Evolutionary conservation across 495 filamentous ascomycete genomes (phyloP), one percentile per base, ranked within the genome.

Genomic region (Beverwykella pulmonaria): DNA sequence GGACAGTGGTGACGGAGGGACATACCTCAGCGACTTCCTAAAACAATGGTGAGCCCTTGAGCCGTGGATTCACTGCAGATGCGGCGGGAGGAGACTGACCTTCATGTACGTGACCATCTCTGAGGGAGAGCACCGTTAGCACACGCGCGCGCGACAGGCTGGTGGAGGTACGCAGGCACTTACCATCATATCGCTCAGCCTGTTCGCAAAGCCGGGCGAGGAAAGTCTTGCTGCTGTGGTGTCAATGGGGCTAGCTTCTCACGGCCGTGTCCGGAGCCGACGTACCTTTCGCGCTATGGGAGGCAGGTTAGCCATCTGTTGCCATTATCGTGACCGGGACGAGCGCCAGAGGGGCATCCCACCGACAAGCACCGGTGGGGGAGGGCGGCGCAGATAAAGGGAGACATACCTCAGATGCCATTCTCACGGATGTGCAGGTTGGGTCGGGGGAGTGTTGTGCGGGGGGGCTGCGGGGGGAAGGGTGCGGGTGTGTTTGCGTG

Each of bases 31-130:
- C 94, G 77, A 99, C 94, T 88, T 97, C 92, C 87, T 90, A 74
- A 76, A n/a, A 73, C 41, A 70, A 71, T 29, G 50, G 73, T 65
- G 50, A 66, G 63, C 49, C 47, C 32, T 34, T 34, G 32, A 12
- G 12, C 6, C 23, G 41, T 55, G 46, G 23, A 20, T 14, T 25
- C 5, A 22, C 3, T 9, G 17, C 17, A 36, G 26, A 8, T 10
- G 19, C 39, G 47, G 19, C n/a, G 55, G 17, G 22, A 34, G 9
- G 27, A 23, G 66, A 52, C 14, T 79, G 67, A 90, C 88, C 90
- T 99, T 99, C 94, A 99, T 99, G 85, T 91, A 99, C 76, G 88
- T 92, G 73, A 99, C 94, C 94, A 99, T 99, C 83, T 99, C 88
- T 92, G 60, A 41, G 73, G 68, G 50, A 20, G 60, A 6, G 70